Evolutionary conservation across 2,329 filamentous ascomycete genomes (phyloP).

Genomic region (Diaporthe sp.): DNA sequence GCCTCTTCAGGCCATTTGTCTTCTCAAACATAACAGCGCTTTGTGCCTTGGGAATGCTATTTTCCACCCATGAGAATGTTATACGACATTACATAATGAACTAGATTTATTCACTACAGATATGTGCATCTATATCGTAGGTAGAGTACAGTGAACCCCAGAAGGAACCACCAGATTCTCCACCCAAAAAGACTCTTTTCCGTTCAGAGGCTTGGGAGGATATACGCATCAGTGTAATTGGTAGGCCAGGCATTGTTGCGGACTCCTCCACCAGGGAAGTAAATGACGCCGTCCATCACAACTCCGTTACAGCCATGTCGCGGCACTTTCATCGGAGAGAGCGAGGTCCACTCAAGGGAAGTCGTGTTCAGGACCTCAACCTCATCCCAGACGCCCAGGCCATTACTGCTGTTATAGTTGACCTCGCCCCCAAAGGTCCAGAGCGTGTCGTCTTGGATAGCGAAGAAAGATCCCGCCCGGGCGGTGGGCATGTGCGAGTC

Average conservation of each 20-base stretch:
- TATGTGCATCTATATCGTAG: neutral
- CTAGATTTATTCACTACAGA: too few relatives aligned
- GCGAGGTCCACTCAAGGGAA: constrained; percentile 37
- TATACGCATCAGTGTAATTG: constrained; percentile 29
- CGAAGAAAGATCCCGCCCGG: constrained; percentile 50
- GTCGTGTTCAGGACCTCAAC: constrained; percentile 39
- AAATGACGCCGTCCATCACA: constrained; percentile 1
- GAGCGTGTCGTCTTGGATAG: constrained; percentile 44
- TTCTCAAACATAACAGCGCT: neutral
- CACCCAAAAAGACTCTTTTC: too few relatives aligned
- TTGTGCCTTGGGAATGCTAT: too few relatives aligned
- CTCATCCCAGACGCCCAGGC: constrained; percentile 39
- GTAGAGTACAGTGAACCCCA: neutral
- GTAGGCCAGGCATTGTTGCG: constrained; percentile 30
- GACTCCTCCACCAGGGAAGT: constrained; percentile 28
- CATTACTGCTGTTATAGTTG: constrained; percentile 40
- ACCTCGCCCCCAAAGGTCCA: constrained; percentile 56
- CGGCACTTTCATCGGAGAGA: constrained; percentile 38
- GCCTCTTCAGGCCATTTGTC: neutral
- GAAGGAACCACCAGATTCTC: too few relatives aligned
- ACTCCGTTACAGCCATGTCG: constrained; percentile 41
- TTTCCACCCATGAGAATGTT: neutral
- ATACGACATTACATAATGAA: too few relatives aligned
- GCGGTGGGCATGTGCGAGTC: constrained; percentile 51
- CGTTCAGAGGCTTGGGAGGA: neutral